Evolutionary conservation across 2,329 filamentous ascomycete genomes (phyloP).

Genomic region (Fonsecaea multimorphosa): DNA sequence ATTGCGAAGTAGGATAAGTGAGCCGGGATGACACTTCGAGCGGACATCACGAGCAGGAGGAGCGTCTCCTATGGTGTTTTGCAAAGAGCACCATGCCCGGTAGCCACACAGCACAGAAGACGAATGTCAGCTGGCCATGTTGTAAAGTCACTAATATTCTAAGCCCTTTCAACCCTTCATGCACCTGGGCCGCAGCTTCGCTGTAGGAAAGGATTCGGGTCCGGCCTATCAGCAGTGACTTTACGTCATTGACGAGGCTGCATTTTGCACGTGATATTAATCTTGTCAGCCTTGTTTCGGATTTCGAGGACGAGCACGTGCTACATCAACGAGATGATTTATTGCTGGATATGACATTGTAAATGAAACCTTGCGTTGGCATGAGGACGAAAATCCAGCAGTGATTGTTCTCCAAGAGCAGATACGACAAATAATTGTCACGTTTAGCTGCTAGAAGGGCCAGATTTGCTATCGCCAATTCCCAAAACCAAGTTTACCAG

Average conservation of each 20-base stretch:
- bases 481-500: neutral
- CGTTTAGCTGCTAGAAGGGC: neutral
- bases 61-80: neutral
- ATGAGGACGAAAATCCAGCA: neutral
- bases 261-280: conserved; percentile 19
- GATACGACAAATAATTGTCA: neutral
- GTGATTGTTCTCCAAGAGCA: no score
- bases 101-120: neutral
- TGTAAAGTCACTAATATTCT: neutral
- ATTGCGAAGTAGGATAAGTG: conserved; percentile 90
- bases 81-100: conserved; percentile 2
- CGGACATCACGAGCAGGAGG: conserved; percentile 22
- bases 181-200: neutral
- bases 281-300: neutral
- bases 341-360: neutral
- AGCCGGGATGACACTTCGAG: conserved; percentile 68
- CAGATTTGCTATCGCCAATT: neutral
- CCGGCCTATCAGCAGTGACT: neutral
- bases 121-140: neutral
- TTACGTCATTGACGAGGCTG: conserved; percentile 22
- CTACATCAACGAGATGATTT: conserved; percentile 10
- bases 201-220: neutral
- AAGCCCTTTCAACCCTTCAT: neutral
- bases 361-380: neutral
- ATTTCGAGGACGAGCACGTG: conserved; percentile 21